Evolutionary conservation across 768 basidiomycete genomes (phyloP).

Genomic region (Psilocybe azurescens): DNA sequence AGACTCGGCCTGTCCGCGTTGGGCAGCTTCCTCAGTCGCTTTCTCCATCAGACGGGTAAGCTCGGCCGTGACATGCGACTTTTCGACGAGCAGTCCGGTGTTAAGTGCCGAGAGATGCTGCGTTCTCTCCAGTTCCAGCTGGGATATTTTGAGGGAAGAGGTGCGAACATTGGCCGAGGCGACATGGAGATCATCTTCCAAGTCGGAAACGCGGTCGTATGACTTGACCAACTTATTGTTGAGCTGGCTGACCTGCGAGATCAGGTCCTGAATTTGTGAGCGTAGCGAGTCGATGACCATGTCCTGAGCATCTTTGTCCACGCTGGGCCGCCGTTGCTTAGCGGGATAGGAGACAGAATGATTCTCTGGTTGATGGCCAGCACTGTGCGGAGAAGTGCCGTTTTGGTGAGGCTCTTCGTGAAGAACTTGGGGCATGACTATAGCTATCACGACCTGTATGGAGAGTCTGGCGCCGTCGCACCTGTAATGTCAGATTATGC

Average conservation of each 20-base stretch:
- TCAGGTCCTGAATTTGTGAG: conserved; percentile 82
- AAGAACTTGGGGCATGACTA: conserved; percentile 19
- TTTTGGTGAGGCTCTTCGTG: conserved; percentile 14
- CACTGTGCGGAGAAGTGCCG: neutral
- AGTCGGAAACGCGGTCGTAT: conserved; percentile 89
- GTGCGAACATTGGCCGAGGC: conserved; percentile 60
- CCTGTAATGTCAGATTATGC: neutral
- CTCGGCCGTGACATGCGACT: conserved; percentile 87
- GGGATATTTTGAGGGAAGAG: conserved; percentile 69
- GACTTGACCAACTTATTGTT: conserved; percentile 93
- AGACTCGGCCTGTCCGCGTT: conserved; percentile 88
- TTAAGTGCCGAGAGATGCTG: conserved; percentile 91
- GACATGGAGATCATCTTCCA: conserved; percentile 89
- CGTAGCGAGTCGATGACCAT: conserved; percentile 85
- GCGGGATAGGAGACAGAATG: conserved; percentile 7
- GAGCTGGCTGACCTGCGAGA: conserved; percentile 88
- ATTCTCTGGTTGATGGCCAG: conserved; percentile 4
- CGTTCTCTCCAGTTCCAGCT: conserved; percentile 84
- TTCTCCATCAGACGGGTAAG: conserved; percentile 93
- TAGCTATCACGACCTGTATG: neutral
- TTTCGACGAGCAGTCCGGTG: conserved; percentile 91
- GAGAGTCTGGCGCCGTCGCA: neutral
- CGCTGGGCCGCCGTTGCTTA: conserved; percentile 27
- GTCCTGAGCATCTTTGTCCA: conserved; percentile 73
- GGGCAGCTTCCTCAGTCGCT: conserved; percentile 93